Conservation (phyloP, 805 yeast genomes). For the Naumovozyma dairenensis region DNA sequence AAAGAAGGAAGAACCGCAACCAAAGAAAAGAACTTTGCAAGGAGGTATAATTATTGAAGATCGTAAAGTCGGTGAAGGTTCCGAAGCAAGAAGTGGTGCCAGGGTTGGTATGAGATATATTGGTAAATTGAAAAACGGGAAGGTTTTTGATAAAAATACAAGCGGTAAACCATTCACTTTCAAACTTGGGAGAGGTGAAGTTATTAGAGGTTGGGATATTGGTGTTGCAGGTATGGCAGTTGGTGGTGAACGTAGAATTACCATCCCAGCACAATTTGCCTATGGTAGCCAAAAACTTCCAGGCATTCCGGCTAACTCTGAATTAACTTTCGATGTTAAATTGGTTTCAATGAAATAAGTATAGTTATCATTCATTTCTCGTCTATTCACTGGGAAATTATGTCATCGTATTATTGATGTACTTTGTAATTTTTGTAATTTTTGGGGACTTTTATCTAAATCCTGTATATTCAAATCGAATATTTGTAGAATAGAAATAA, state of each 20-base stretch:
- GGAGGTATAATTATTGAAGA: constrained; percentile 95
- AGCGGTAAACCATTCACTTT: constrained; percentile 92
- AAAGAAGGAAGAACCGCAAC: constrained; percentile 31
- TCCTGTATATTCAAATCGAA: no score
- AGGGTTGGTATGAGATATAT: constrained; percentile 95
- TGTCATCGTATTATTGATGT: no score
- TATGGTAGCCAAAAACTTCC: constrained; percentile 92
- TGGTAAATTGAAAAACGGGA: constrained; percentile 94
- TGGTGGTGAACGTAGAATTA: constrained; percentile 97
- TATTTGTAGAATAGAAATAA: no score
- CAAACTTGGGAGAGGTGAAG: constrained; percentile 93
- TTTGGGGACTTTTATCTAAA: no score
- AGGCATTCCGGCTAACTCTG: constrained; percentile 96
- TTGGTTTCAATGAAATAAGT: constrained; percentile 81
- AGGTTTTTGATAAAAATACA: constrained; percentile 94
- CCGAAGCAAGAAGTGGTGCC: constrained; percentile 77
- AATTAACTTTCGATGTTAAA: constrained; percentile 92
- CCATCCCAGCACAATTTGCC: constrained; percentile 92
- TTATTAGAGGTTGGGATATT: constrained; percentile 96
- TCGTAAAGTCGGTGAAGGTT: constrained; percentile 81
- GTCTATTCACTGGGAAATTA: no score
- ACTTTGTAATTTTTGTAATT: no score
- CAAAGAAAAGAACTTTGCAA: constrained; percentile 67
- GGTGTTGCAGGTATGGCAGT: constrained; percentile 98
- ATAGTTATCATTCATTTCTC: no score